Conservation (phyloP, 352 stramenopile species). For the Globisporangium iwayamae region DNA sequence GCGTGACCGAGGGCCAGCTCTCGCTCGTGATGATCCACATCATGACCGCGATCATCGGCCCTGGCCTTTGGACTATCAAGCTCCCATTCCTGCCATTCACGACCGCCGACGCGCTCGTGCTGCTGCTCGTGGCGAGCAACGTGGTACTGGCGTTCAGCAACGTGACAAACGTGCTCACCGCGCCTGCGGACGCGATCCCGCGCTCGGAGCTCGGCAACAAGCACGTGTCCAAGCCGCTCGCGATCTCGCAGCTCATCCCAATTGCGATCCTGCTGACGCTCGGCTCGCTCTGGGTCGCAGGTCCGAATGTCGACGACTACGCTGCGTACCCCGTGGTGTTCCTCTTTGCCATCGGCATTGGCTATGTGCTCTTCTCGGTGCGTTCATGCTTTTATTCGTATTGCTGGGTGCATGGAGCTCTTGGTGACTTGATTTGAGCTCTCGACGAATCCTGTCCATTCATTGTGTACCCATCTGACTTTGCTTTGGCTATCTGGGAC, state of each 20-base stretch:
- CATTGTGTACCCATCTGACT: conserved; percentile 7
- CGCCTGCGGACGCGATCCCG: conserved; percentile 48
- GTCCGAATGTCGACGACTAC: conserved; percentile 64
- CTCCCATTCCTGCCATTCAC: conserved; percentile 37
- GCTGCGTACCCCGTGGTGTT: conserved; percentile 68
- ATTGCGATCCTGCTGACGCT: conserved; percentile 53
- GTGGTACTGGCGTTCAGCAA: conserved; percentile 74
- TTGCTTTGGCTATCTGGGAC: neutral
- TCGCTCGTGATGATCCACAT: conserved; percentile 70
- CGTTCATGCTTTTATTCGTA: conserved; percentile 7
- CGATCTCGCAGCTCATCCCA: conserved; percentile 73
- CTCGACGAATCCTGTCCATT: conserved; percentile 5
- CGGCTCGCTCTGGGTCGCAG: conserved; percentile 71
- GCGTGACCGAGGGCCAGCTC: conserved; percentile 83
- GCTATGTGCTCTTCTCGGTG: conserved; percentile 85
- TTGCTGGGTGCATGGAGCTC: neutral
- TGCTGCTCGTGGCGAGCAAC: conserved; percentile 65
- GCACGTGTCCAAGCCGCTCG: conserved; percentile 75
- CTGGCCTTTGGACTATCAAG: conserved; percentile 47
- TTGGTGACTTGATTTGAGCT: conserved; percentile 1
- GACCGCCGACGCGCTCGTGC: conserved; percentile 55
- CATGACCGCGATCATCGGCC: conserved; percentile 47
- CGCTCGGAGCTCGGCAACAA: conserved; percentile 78
- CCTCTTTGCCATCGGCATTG: conserved; percentile 76
- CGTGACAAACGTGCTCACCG: conserved; percentile 65